A percentile compares a stretch with the other conserved stretches of the same genome.
Conservation (phyloP, 2,329 filamentous ascomycete genomes). For the Exophiala sp. region DNA sequence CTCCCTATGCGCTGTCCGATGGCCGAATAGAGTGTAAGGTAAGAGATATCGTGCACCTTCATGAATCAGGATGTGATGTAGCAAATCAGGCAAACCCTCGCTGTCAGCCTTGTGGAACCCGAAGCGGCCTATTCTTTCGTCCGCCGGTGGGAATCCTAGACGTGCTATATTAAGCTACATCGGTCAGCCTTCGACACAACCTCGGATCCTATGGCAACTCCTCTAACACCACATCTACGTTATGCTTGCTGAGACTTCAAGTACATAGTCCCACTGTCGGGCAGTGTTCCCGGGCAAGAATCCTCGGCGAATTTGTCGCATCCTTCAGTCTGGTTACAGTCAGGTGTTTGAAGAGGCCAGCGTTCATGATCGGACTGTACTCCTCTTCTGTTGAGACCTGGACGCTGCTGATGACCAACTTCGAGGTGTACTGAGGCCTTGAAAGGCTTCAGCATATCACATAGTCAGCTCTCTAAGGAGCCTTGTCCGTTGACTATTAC, state of each 20-base stretch:
- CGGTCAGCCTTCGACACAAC: neutral
- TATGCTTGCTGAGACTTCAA: too few relatives aligned
- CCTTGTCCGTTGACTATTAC: neutral
- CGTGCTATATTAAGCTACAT: slow-evolving; percentile 17
- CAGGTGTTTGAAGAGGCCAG: too few relatives aligned
- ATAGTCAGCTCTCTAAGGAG: too few relatives aligned
- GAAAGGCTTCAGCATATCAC: too few relatives aligned
- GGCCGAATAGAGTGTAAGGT: too few relatives aligned
- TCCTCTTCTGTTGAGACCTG: neutral
- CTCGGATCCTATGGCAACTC: neutral
- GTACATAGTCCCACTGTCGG: too few relatives aligned
- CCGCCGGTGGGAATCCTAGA: neutral
- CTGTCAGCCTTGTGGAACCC: slow-evolving; percentile 20
- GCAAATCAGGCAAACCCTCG: neutral
- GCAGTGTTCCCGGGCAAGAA: too few relatives aligned
- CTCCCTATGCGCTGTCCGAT: too few relatives aligned
- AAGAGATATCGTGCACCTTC: neutral
- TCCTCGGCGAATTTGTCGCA: too few relatives aligned
- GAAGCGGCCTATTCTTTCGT: neutral
- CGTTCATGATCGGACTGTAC: too few relatives aligned
- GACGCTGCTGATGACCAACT: neutral
- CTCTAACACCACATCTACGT: neutral
- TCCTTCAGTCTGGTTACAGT: too few relatives aligned
- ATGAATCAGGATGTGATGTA: neutral
- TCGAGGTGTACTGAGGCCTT: neutral